phyloP scores from a whole-genome alignment of 129 eudicot genomes.

The Rutidosis leptorrhynchoides region DNA sequence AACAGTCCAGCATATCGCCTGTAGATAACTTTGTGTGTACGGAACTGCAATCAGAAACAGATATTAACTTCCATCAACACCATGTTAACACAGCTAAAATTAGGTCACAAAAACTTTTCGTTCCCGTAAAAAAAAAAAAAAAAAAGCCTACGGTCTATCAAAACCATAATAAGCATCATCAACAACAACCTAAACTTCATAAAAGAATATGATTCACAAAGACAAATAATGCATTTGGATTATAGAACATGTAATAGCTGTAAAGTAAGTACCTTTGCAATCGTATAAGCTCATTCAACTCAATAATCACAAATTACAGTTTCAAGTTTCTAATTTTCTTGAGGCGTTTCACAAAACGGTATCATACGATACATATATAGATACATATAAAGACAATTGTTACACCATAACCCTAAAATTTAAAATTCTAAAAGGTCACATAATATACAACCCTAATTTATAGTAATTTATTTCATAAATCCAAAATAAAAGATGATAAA shows the following conservation, averaged over 20 bases:
- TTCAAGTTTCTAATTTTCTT: not conserved
- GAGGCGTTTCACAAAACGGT: not conserved
- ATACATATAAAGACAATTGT: too few relatives aligned
- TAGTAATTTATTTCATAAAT: not conserved
- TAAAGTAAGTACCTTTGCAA: not conserved
- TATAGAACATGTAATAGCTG: not conserved
- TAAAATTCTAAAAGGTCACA: not conserved
- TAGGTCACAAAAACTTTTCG: not conserved
- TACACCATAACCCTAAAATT: too few relatives aligned
- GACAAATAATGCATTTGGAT: not conserved
- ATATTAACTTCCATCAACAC: not conserved
- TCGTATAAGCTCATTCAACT: not conserved
- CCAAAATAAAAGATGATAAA: not conserved
- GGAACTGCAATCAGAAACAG: constrained; percentile 55
- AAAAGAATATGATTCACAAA: too few relatives aligned
- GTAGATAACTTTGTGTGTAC: constrained; percentile 93
- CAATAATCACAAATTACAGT: not conserved
- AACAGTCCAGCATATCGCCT: constrained; percentile 88
- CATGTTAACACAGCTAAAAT: not conserved
- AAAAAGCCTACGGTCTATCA: not conserved
- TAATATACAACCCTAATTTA: constrained; percentile 1
- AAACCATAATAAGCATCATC: not conserved
- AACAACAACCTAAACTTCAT: not conserved
- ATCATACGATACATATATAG: not conserved
- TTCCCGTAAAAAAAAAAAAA: not conserved